Conservation (phyloP, 768 basidiomycete species). For the Suillus sp. region DNA sequence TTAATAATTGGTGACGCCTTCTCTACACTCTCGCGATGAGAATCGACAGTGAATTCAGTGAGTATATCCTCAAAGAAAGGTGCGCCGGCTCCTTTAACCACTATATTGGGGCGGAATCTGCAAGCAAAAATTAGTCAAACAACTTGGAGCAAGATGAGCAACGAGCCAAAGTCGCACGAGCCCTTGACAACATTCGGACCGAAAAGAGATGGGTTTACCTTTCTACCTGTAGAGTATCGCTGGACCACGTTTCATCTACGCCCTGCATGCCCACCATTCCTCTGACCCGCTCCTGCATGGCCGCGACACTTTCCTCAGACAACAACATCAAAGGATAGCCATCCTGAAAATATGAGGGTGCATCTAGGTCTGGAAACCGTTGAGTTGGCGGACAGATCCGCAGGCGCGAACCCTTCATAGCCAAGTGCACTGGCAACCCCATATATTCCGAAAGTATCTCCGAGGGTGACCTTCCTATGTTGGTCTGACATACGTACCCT, state of each 20-base stretch:
- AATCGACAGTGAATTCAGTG: constrained; percentile 59
- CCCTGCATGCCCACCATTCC: constrained; percentile 50
- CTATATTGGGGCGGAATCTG: constrained; percentile 80
- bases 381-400: constrained; percentile 53
- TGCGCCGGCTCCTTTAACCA: constrained; percentile 60
- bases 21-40: constrained; percentile 26
- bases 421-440: constrained; percentile 58
- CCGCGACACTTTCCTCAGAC: constrained; percentile 63
- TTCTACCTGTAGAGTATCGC: constrained; percentile 54
- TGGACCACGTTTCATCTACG: constrained; percentile 53
- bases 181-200: neutral
- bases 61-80: constrained; percentile 75
- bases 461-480: constrained; percentile 48
- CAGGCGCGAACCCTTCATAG: constrained; percentile 63
- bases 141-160: constrained; percentile 13
- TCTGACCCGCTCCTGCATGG: constrained; percentile 51
- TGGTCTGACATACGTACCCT: constrained; percentile 63
- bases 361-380: constrained; percentile 59
- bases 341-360: constrained; percentile 64
- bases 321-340: constrained; percentile 69
- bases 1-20: constrained; percentile 38
- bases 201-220: constrained; percentile 43
- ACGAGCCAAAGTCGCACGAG: constrained; percentile 9
- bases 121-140: constrained; percentile 7
- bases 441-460: constrained; percentile 62